Evolutionary conservation across 192 early-diverging fungal species (phyloP), one percentile per base, ranked within the genome.

Genomic region (Backusella macrospora): DNA sequence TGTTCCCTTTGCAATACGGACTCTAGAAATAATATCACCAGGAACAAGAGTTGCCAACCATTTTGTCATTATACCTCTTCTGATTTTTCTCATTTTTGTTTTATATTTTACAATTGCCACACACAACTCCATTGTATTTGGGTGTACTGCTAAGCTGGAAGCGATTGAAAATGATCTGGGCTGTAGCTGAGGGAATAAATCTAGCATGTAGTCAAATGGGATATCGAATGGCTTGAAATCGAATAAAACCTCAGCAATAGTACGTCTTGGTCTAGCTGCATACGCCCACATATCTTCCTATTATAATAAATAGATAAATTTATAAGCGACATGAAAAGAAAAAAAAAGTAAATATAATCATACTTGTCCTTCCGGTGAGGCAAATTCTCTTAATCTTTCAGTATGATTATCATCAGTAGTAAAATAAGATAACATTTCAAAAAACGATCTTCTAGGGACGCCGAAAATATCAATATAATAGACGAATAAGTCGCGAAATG

Each of bases 261-360:
- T 97, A 14, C 98, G 88, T 6, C 88, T 81, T 39, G 91, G 86
- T 48, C 92, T 85, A 81, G 94, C 89, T 68, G 90, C 91, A 83
- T 99, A 99, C 3, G 92, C 80, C 68, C 91, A 93, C 64, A 99
- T 82, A 65, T 99, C 98, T 78, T 95, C 92, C 80, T 93, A 82
- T 15, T n/a, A n/a, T 37, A 8, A 46, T 40, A 59, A 34, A 71
- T 23, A 65, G 37, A 81, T 49, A 15, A 21, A 65, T 14, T 12
- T 34, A 43, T 13, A 12, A 16, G 49, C 1, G 38, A 16, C 29
- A n/a, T 15, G 34, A 18, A 23, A 26, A 18, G 13, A 55, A 6
- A 7, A 42, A 44, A 16, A 9, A 13, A 13, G 39, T 37, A 26
- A 26, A 45, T 70, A 62, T 39, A 59, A n/a, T 55, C 70, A 26